A percentile compares a stretch with the other conserved stretches of the same genome.
These are phyloP conservation scores for Aspergillus sp. DNA, from an alignment of 2,329 filamentous ascomycete species.

Conservation along the genomic window DNA sequence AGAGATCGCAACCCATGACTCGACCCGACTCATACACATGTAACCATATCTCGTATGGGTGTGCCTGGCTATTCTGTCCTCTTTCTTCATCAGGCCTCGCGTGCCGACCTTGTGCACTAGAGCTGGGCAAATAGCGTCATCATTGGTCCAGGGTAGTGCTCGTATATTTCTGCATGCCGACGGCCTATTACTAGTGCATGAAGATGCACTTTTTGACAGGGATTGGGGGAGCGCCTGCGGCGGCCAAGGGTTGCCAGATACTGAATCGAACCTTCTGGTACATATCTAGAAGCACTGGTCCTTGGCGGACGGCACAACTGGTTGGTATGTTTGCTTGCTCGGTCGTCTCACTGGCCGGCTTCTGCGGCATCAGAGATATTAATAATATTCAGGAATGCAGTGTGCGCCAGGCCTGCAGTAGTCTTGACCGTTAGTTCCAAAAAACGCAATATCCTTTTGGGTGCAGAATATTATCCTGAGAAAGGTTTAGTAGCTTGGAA, in stretches of 20 bases:
- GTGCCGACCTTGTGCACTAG: neutral
- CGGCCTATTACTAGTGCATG: neutral
- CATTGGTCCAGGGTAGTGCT: neutral
- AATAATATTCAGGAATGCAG: neutral
- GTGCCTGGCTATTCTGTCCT: constrained; percentile 12
- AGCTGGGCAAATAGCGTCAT: neutral
- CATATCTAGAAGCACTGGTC: constrained; percentile 33
- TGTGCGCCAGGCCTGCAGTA: neutral
- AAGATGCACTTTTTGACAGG: neutral
- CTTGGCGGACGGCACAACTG: neutral
- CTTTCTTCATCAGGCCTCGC: neutral
- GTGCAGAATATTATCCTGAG: neutral
- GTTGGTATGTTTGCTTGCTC: neutral
- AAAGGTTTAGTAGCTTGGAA: neutral
- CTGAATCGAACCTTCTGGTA: constrained; percentile 28
- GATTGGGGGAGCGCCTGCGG: neutral
- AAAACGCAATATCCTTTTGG: neutral
- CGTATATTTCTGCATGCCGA: constrained; percentile 1
- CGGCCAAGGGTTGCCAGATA: constrained; percentile 13
- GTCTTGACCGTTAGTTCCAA: neutral
- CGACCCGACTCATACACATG: constrained; percentile 6
- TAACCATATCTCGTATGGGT: constrained; percentile 24
- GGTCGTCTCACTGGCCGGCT: neutral
- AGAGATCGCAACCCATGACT: neutral
- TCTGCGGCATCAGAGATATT: neutral